Base-by-base conservation (phyloP, 2,329 filamentous ascomycete species). In the Microdochium paspali region DNA sequence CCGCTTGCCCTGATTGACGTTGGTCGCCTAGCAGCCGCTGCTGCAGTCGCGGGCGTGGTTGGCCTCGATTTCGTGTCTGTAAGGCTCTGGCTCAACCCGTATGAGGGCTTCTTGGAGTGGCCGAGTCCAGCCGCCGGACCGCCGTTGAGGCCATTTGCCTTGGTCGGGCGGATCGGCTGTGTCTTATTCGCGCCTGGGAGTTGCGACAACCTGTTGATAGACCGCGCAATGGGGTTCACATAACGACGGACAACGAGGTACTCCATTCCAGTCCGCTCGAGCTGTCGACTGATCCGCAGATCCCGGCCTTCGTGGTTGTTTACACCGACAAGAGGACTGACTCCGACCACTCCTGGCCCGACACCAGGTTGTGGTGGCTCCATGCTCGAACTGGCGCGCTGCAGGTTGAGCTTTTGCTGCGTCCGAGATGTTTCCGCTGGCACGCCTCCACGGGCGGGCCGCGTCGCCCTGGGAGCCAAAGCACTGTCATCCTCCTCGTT, bases 341-440 rank as follows among this genome's bases (percentile, higher is more conserved):
- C 64, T 12, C 69, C 69, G 7, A 66, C 64, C 1, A 66, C 65
- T 15, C 12, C 35, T 7, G n/a, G n/a, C 4, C 71, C 69, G 21
- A 59, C 62, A 1, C 61, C 67, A 59, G 69, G 51, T 66, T 82
- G 77, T 25, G 76, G 68, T 1, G 80, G 80, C 54, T 88, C 84
- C 44, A 88, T 82, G 53, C 77, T 79, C 3, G 84, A 87, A 58
- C 82, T 85, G 25, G 83, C 84, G 31, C 85, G 77, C 58, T 88
- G 84, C 1, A 89, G 72, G 65, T 87, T 84, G 13, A 89, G 70
- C 57, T 89, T 89, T 61, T 88, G 84, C 63, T 88, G 84, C 1
- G 83, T 87, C 13, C 85, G 75, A 47, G 82, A 86, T 53, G 78
- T 73, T 50, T 80, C 75, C 1, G 74, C 72, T 1, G 71, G 63